These are phyloP conservation scores for Cyberlindnera euphorbiae DNA, from an alignment of 805 yeast species.

Conservation along the genomic window DNA sequence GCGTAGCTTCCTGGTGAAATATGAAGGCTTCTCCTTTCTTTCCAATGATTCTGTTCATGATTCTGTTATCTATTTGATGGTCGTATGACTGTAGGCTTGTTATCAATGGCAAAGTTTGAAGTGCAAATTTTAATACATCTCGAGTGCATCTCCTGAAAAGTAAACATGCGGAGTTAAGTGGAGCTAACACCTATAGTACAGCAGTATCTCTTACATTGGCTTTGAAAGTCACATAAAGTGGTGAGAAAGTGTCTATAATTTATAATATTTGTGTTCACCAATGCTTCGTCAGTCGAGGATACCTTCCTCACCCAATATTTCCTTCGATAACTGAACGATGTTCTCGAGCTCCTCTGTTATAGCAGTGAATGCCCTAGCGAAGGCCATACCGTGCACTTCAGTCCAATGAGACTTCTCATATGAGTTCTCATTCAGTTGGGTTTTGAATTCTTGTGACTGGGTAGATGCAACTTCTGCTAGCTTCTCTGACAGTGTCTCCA, in stretches of 20 bases:
- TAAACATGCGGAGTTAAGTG: too few relatives aligned
- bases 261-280: too few relatives aligned
- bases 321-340: conserved; percentile 33
- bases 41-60: too few relatives aligned
- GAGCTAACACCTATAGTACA: too few relatives aligned
- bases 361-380: conserved; percentile 42
- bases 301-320: conserved; percentile 40
- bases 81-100: neutral
- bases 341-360: conserved; percentile 39
- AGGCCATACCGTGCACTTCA: conserved; percentile 45
- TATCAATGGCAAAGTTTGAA: neutral
- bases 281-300: conserved; percentile 11
- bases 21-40: neutral
- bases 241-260: too few relatives aligned
- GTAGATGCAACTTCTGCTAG: conserved; percentile 8
- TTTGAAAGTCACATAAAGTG: too few relatives aligned
- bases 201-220: too few relatives aligned
- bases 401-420: conserved; percentile 37
- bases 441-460: conserved; percentile 1
- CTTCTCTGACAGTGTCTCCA: conserved; percentile 11
- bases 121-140: too few relatives aligned
- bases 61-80: too few relatives aligned
- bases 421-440: conserved; percentile 1
- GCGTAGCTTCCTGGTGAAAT: conserved; percentile 2
- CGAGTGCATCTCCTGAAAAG: too few relatives aligned